Conservation (phyloP, 305 asterid species). For the Fraxinus floribunda region DNA sequence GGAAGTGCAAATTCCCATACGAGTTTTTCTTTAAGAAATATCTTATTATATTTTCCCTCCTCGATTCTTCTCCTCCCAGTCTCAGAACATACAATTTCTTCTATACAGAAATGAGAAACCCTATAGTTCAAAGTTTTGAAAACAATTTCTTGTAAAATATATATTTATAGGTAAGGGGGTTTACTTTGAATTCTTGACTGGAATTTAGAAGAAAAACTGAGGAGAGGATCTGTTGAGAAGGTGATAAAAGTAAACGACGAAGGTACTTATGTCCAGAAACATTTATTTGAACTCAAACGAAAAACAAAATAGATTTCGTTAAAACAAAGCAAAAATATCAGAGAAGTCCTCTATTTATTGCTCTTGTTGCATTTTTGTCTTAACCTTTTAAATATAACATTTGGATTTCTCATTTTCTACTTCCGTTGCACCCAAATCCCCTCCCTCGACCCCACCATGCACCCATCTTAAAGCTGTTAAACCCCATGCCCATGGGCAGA, state of each 20-base stretch:
- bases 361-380: neutral
- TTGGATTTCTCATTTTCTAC: neutral
- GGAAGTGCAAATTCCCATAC: conserved; percentile 64
- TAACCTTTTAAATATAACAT: neutral
- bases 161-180: neutral
- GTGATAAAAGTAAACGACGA: conserved; percentile 35
- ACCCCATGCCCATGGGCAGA: too few relatives aligned
- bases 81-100: conserved; percentile 5
- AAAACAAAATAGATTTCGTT: conserved; percentile 2
- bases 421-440: neutral
- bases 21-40: conserved; percentile 3
- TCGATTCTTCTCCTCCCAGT: conserved; percentile 13
- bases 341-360: neutral
- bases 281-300: neutral
- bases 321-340: neutral
- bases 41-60: neutral
- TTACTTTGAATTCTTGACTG: conserved; percentile 21
- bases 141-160: neutral
- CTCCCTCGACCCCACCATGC: neutral
- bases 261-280: conserved; percentile 27
- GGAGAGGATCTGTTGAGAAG: conserved; percentile 29
- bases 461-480: neutral
- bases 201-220: conserved; percentile 4
- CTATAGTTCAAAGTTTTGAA: conserved; percentile 19
- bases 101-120: neutral